Conservation (phyloP, 805 yeast genomes). For the Scheffersomyces ergatensis region DNA sequence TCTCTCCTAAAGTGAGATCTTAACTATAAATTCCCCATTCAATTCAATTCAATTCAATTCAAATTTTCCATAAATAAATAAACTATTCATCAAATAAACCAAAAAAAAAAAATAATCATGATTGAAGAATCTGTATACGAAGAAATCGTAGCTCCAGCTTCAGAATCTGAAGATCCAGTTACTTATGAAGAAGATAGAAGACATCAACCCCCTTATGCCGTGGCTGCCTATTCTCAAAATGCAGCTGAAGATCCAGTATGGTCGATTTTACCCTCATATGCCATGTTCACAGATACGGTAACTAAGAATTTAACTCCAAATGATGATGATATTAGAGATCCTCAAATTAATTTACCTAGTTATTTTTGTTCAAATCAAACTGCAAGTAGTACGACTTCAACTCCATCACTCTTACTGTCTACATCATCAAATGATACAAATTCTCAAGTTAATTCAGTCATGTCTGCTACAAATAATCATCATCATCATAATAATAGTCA, state of each 20-base stretch:
- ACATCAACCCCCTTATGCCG: too few species aligned
- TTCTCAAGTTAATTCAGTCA: not conserved
- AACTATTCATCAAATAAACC: too few species aligned
- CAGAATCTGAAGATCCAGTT: too few species aligned
- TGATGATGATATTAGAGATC: not conserved
- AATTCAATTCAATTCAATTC: too few species aligned
- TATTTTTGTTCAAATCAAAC: not conserved
- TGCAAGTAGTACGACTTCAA: not conserved
- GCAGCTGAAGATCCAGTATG: conserved; percentile 26
- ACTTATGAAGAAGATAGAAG: too few species aligned
- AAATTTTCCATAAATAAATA: too few species aligned
- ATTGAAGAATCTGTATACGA: too few species aligned
- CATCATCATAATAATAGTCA: not conserved
- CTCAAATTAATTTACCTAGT: not conserved
- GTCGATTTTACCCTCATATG: conserved; percentile 39
- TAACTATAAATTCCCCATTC: too few species aligned
- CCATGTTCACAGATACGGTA: conserved; percentile 25
- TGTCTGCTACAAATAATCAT: not conserved
- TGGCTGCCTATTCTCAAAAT: not conserved
- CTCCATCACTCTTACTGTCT: conserved; percentile 1
- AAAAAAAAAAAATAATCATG: too few species aligned
- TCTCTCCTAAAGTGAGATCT: too few species aligned
- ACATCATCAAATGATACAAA: not conserved
- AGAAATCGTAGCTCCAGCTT: too few species aligned
- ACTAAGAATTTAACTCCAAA: conserved; percentile 12